Evolutionary conservation across 2,329 filamentous ascomycete species (phyloP), one percentile per base, ranked within the genome.

Genomic region (Pseudovirgaria hyperparasitica): DNA sequence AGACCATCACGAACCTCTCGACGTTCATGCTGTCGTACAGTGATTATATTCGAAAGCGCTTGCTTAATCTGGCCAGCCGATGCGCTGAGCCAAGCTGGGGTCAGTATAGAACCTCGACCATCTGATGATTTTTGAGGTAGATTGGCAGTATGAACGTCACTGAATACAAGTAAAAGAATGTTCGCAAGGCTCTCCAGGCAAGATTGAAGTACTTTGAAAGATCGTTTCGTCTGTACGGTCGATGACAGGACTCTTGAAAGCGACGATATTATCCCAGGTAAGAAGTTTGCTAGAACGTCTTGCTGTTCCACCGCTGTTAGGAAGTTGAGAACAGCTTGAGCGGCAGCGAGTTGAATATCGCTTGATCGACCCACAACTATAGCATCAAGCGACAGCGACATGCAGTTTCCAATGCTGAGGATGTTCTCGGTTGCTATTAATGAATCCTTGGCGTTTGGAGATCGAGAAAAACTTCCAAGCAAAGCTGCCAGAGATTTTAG

Each of bases 211-310:
- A 92, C 67, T 21, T 65, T 70, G 38, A 66, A 74, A 25, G 67
- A 63, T 18, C 70, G 60, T 25, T 70, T 63, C 38, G 67, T 65
- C 21, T 68, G 62, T n/a, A 65, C 70, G 1, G 76, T 79, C 1
- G 73, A 72, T 4, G 79, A 76, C 26, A 92, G 57, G 1, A 84
- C 60, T 42, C 78, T 86, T 2, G 79, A 76, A 14, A 98, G 58
- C 1, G 75, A 72, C 3, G 90, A 96, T 0, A 93, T 71, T 1
- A 82, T 82, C 7, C 86, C 84, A 0, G 92, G 90, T 22, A 96
- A 63, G 43, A 98, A 90, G 34, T 72, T 86, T 7, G 84, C 82
- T 30, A 92, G 60, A 3, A 81, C 72, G n/a, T 79, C 68, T 24
- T 68, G 69, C 41, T 90, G 78, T 27, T 67, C 72, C 22, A 93